phyloP scores from a whole-genome alignment of 805 yeast genomes.

The Priceomyces castillae region DNA sequence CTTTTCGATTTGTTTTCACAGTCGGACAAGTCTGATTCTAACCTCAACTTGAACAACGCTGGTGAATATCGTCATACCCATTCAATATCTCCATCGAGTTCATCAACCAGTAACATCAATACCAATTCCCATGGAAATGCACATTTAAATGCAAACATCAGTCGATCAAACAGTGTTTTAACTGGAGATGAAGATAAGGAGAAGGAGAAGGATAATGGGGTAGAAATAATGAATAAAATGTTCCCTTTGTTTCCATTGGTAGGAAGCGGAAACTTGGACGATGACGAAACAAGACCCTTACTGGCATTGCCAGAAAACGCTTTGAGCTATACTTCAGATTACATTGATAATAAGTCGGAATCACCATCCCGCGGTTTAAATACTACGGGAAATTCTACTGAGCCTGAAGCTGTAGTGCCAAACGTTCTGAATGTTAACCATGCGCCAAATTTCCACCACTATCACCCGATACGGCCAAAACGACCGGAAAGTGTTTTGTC shows the following conservation, averaged over 20 bases:
- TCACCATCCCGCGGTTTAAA: neutral
- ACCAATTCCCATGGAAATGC: neutral
- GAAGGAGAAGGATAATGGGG: neutral
- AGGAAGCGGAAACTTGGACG: slow-evolving; percentile 37
- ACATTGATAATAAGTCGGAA: neutral
- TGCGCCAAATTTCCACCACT: slow-evolving; percentile 9
- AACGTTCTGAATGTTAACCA: neutral
- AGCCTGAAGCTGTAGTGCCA: neutral
- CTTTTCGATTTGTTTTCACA: slow-evolving; percentile 28
- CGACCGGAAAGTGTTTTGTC: slow-evolving; percentile 43
- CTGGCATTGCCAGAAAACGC: slow-evolving; percentile 25
- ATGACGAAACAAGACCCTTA: slow-evolving; percentile 33
- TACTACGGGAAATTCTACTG: neutral
- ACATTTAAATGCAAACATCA: neutral
- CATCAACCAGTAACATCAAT: neutral
- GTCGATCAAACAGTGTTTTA: slow-evolving; percentile 8
- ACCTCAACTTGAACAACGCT: neutral
- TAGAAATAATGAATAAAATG: slow-evolving; percentile 22
- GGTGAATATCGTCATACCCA: neutral
- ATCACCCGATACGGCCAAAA: slow-evolving; percentile 27
- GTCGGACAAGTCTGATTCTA: slow-evolving; percentile 9
- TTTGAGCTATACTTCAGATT: neutral
- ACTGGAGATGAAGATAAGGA: slow-evolving; percentile 6
- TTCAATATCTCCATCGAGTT: slow-evolving; percentile 1
- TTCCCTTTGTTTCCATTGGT: slow-evolving; percentile 44